phyloP scores from a whole-genome alignment of 2,329 filamentous ascomycete genomes.

The Aureobasidium sp. region DNA sequence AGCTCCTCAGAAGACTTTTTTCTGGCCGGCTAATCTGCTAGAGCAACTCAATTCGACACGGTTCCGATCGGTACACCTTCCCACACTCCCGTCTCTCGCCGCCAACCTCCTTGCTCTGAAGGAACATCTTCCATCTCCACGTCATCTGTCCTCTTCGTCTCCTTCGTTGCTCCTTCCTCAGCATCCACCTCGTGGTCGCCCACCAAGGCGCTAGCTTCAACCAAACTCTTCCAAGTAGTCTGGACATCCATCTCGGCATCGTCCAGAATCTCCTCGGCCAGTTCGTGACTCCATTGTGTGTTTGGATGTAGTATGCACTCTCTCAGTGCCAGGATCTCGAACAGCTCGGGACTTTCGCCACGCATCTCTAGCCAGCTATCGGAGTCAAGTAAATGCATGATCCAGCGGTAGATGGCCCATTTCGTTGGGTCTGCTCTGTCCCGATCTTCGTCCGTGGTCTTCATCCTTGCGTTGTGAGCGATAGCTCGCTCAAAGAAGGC shows the following conservation, averaged over 20 bases:
- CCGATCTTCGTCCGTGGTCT: conserved; percentile 14
- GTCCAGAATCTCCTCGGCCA: conserved; percentile 21
- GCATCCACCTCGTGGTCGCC: conserved; percentile 2
- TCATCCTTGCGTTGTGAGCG: neutral
- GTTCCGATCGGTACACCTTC: conserved; percentile 10
- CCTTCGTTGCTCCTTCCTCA: conserved; percentile 17
- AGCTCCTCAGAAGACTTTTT: neutral
- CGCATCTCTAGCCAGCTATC: conserved; percentile 30
- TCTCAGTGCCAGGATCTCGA: conserved; percentile 14
- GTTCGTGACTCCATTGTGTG: conserved; percentile 31
- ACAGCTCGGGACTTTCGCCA: conserved; percentile 16
- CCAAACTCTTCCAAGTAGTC: conserved; percentile 17
- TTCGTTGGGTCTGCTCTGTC: conserved; percentile 28
- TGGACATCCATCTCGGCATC: conserved; percentile 6
- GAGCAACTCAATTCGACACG: neutral
- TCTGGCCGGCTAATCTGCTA: neutral
- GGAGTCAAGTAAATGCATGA: conserved; percentile 38
- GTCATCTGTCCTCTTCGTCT: conserved; percentile 13
- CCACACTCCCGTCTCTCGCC: conserved; percentile 13
- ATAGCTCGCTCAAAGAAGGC: conserved; percentile 13
- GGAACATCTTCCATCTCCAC: conserved; percentile 15
- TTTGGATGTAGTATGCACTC: conserved; percentile 31
- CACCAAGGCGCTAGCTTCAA: conserved; percentile 7
- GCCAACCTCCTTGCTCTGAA: conserved; percentile 16
- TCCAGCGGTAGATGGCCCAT: conserved; percentile 41